Evolutionary conservation across 2,329 filamentous ascomycete species (phyloP).

Genomic region (Penicillium fuscoglaucum): DNA sequence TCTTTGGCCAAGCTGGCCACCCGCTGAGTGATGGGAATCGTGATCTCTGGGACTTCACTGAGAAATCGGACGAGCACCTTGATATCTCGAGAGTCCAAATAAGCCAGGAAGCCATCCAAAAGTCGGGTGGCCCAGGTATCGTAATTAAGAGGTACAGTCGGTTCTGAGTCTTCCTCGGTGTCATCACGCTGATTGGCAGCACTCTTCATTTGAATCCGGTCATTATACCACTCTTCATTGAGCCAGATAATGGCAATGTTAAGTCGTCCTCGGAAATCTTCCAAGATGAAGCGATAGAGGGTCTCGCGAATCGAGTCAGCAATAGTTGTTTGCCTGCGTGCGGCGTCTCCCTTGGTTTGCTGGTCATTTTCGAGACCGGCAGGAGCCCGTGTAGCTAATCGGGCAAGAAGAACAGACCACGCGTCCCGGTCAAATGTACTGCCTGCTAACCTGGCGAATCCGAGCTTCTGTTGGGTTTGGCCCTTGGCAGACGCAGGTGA

Average conservation of each 20-base stretch:
- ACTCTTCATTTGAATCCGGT: constrained; percentile 58
- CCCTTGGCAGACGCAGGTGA: constrained; percentile 55
- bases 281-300: constrained; percentile 81
- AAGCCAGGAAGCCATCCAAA: constrained; percentile 86
- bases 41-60: constrained; percentile 84
- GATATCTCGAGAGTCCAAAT: constrained; percentile 80
- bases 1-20: constrained; percentile 66
- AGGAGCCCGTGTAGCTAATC: constrained; percentile 77
- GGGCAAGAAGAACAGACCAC: constrained; percentile 84
- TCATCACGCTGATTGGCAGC: constrained; percentile 45
- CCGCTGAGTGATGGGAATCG: constrained; percentile 67
- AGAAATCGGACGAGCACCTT: constrained; percentile 88
- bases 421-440: constrained; percentile 82
- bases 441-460: constrained; percentile 80
- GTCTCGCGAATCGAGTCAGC: constrained; percentile 72
- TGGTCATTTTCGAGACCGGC: constrained; percentile 62
- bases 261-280: constrained; percentile 87
- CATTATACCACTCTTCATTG: constrained; percentile 97
- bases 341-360: constrained; percentile 31
- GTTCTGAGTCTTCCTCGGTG: constrained; percentile 47
- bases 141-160: constrained; percentile 60
- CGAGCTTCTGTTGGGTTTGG: constrained; percentile 56
- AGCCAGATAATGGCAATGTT: constrained; percentile 92
- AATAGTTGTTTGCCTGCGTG: constrained; percentile 40
- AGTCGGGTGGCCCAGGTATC: constrained; percentile 75